Evolutionary conservation across 306 rosid genomes (phyloP).

Genomic region (Ziziphus jujuba): DNA sequence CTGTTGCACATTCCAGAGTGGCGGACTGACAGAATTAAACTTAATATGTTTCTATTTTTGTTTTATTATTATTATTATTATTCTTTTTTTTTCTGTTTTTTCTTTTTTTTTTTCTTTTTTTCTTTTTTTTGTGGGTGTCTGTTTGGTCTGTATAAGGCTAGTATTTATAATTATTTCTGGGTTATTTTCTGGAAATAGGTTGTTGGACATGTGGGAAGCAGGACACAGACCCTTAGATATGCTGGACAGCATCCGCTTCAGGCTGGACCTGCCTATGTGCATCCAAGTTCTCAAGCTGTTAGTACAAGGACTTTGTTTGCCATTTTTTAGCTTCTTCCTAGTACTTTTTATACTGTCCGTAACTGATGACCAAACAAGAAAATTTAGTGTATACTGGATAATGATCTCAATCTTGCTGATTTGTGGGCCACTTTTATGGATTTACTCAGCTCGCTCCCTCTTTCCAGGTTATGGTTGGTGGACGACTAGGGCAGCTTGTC

Average conservation of each 20-base stretch:
- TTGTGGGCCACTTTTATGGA: constrained; percentile 2
- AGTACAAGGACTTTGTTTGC: constrained; percentile 34
- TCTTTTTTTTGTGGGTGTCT: background rate
- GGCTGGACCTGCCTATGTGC: constrained; percentile 66
- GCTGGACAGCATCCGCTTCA: constrained; percentile 64
- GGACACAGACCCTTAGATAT: constrained; percentile 66
- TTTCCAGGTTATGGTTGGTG: constrained; percentile 83
- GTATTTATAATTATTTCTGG: constrained; percentile 19
- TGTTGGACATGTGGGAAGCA: constrained; percentile 66
- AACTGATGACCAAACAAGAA: background rate
- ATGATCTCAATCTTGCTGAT: constrained; percentile 8
- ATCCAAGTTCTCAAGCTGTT: constrained; percentile 73
- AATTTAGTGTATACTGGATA: background rate
- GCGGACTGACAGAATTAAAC: too few relatives aligned
- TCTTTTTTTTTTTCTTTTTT: background rate
- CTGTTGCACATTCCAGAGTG: too few relatives aligned
- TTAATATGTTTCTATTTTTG: too few relatives aligned
- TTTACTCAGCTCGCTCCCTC: constrained; percentile 16
- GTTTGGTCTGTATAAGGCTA: background rate
- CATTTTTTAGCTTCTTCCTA: constrained; percentile 23
- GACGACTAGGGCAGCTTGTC: constrained; percentile 75
- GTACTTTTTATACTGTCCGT: background rate
- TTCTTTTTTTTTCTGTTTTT: too few relatives aligned
- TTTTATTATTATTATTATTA: too few relatives aligned
- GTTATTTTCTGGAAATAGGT: constrained; percentile 43